Percentiles rank a stretch among this genome's conserved stretches.
Conservation (phyloP, 2,329 filamentous ascomycete genomes). For the Fusarium globosum region DNA sequence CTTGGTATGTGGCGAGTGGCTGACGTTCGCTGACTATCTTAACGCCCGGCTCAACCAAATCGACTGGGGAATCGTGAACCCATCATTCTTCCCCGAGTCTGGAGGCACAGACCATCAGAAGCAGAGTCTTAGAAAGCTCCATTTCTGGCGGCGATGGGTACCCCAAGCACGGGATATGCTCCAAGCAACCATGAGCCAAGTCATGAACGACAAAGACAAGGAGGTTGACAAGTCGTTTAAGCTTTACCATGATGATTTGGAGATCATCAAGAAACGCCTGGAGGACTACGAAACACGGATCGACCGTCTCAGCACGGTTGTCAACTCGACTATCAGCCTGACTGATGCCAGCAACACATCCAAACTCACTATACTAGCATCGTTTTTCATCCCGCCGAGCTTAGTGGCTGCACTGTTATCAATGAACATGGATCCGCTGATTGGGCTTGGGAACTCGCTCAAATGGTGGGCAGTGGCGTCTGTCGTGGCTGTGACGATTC, state of each 20-base stretch:
- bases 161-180: background rate
- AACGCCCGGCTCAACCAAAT: background rate
- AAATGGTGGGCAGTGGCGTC: background rate
- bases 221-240: background rate
- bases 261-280: background rate
- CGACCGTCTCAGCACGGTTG: background rate
- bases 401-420: background rate
- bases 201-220: fast-evolving
- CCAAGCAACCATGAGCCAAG: background rate
- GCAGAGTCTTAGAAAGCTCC: background rate
- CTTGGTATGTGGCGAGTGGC: background rate
- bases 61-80: background rate
- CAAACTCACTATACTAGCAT: background rate
- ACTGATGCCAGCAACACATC: background rate
- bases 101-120: background rate
- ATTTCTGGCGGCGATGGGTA: background rate
- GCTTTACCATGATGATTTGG: background rate
- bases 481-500: background rate
- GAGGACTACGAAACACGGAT: background rate
- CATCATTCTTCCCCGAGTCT: background rate
- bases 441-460: background rate
- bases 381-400: background rate
- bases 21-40: background rate
- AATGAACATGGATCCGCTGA: background rate
- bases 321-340: background rate